These are phyloP conservation scores for Aspergillus proliferans DNA, from an alignment of 2,329 filamentous ascomycete species.

Conservation along the genomic window DNA sequence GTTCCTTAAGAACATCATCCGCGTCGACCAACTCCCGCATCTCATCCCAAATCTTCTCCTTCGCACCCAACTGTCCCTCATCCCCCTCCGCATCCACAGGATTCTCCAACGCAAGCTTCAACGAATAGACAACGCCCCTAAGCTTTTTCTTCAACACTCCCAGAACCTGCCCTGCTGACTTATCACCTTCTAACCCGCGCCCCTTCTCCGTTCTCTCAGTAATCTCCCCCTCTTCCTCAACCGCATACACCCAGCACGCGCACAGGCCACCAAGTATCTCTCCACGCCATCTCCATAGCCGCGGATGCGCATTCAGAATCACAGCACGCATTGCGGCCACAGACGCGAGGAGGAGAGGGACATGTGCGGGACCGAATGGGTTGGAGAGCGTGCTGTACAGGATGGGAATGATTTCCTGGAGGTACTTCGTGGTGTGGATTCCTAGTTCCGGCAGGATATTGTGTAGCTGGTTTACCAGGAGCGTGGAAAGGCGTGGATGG, in stretches of 20 bases:
- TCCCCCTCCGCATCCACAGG: slow-evolving; percentile 14
- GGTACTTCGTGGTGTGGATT: slow-evolving; percentile 33
- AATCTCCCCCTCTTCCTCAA: slow-evolving; percentile 27
- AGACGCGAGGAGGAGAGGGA: slow-evolving; percentile 50
- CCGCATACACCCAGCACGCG: slow-evolving; percentile 57
- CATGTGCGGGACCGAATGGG: slow-evolving; percentile 57
- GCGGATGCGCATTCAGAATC: slow-evolving; percentile 62
- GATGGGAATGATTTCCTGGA: slow-evolving; percentile 61
- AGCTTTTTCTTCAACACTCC: slow-evolving; percentile 21
- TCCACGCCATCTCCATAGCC: slow-evolving; percentile 56
- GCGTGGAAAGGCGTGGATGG: slow-evolving; percentile 44
- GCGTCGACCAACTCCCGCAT: slow-evolving; percentile 30
- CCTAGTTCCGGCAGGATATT: slow-evolving; percentile 26
- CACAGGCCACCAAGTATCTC: slow-evolving; percentile 59
- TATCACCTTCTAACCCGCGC: background rate
- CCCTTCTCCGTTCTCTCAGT: background rate
- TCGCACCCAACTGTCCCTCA: slow-evolving; percentile 15
- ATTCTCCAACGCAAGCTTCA: slow-evolving; percentile 27
- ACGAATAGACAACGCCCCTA: slow-evolving; percentile 19
- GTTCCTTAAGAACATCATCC: slow-evolving; percentile 25
- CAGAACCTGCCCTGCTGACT: slow-evolving; percentile 6
- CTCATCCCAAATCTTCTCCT: slow-evolving; percentile 27
- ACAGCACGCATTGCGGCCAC: slow-evolving; percentile 51
- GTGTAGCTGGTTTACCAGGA: slow-evolving; percentile 27
- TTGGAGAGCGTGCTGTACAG: slow-evolving; percentile 60